Base-by-base conservation (phyloP, 2,329 filamentous ascomycete species). In the Bipolaris cookei region DNA sequence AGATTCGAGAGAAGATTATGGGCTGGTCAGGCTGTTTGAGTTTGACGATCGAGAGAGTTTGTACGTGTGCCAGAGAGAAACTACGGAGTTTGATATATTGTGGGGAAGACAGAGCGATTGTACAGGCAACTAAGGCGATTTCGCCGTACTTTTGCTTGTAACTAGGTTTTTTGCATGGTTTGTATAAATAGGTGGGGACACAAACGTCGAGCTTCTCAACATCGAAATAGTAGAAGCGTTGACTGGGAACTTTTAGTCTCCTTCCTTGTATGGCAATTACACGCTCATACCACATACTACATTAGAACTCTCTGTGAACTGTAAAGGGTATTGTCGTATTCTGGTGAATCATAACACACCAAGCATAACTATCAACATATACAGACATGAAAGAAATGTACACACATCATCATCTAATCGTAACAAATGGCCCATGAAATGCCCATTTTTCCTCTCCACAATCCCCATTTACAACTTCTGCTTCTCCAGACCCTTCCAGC, bases 401-500 rank as follows among this genome's bases (percentile, higher is more conserved):
- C 25, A 34, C 28, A 41, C 16, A 50, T 21, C n/a, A 42, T 42
- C 47, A 50, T 50, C 16, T 20, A 42, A 44, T 44, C 42, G 8
- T 44, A 10, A 44, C n/a, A 44, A 44, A 18, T 44, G 5, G 5
- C 14, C 3, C 14, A 16, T 30, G 25, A 30, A n/a, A 42, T 39
- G 6, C 37, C 37, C 10, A 11, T 3, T 39, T 13, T 21, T 23
- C 25, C 6, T 42, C 10, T 25, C 21, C n/a, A 37, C 21, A 49
- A 1, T 8, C 23, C 39, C 20, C 21, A 5, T 20, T 25, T 81
- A 86, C 78, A 86, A 76, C 72, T 77, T 83, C 69, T 83, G 78
- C 75, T 73, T 79, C 76, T 84, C 79, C 69, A 82, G 72, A 59
- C 82, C 82, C 72, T 80, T 86, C 87, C 87, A 89, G 18, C 86